Evolutionary conservation across 2,329 filamentous ascomycete species (phyloP).

Genomic region (Colletotrichum costaricense): DNA sequence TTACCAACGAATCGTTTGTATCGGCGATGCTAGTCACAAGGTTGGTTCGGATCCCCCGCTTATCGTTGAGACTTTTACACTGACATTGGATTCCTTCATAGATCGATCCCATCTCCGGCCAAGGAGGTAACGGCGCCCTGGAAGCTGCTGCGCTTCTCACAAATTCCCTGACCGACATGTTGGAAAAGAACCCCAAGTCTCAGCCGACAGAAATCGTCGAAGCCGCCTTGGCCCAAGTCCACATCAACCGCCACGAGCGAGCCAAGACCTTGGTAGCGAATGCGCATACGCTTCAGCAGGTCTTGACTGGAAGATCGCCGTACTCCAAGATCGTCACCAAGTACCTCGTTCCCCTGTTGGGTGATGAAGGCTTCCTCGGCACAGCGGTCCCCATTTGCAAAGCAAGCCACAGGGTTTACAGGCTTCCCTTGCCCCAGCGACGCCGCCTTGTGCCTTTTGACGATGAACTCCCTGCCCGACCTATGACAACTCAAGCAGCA

Average conservation of each 20-base stretch:
- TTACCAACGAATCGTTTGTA: slow-evolving; percentile 49
- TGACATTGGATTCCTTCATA: slow-evolving; percentile 1
- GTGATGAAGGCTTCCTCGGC: slow-evolving; percentile 4
- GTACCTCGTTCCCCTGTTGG: slow-evolving; percentile 5
- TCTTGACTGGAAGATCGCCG: slow-evolving; percentile 9
- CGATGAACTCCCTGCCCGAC: slow-evolving; percentile 6
- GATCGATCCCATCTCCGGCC: slow-evolving; percentile 40
- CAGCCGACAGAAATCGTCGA: neutral
- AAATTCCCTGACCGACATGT: slow-evolving; percentile 30
- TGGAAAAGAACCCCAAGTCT: slow-evolving; percentile 14
- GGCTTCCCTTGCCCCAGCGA: neutral
- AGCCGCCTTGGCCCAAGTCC: slow-evolving; percentile 8
- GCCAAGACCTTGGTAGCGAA: slow-evolving; percentile 1
- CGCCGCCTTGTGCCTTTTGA: slow-evolving; percentile 3
- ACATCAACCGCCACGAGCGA: slow-evolving; percentile 11
- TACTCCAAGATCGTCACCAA: slow-evolving; percentile 6
- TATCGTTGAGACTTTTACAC: neutral
- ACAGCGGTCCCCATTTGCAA: neutral
- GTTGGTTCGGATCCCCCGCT: slow-evolving; percentile 33
- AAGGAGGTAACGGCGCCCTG: slow-evolving; percentile 43
- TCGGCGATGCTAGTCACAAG: slow-evolving; percentile 57
- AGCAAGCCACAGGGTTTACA: slow-evolving; percentile 8
- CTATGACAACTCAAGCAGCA: neutral
- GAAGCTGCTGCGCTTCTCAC: slow-evolving; percentile 39
- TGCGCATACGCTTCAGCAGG: slow-evolving; percentile 18